Percentiles rank a stretch among this genome's conserved stretches.
phyloP scores from a whole-genome alignment of 2,329 filamentous ascomycete species.

The Cercospora zeina region DNA sequence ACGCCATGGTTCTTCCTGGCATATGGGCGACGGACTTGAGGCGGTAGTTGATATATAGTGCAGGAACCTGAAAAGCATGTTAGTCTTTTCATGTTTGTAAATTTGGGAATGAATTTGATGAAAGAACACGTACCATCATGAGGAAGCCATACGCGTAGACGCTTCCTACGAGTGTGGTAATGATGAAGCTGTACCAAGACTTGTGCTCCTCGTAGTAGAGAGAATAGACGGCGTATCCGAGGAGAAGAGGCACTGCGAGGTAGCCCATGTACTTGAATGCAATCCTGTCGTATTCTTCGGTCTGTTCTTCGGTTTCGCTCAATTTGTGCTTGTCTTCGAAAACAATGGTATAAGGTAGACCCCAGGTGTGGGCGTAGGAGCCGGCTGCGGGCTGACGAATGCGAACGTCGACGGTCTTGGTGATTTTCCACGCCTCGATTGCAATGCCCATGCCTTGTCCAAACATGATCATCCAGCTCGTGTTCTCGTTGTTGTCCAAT shows the following conservation, averaged over 20 bases:
- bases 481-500: constrained; percentile 95
- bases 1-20: constrained; percentile 93
- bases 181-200: constrained; percentile 87
- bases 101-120: background rate
- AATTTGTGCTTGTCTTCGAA: constrained; percentile 98
- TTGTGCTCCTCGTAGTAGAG: constrained; percentile 93
- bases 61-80: constrained; percentile 59
- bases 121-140: constrained; percentile 70
- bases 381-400: constrained; percentile 67
- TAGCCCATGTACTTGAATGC: constrained; percentile 98
- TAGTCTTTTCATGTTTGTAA: background rate
- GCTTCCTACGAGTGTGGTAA: constrained; percentile 89
- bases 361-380: constrained; percentile 56
- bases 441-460: constrained; percentile 83
- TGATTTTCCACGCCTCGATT: constrained; percentile 90
- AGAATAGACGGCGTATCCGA: constrained; percentile 88
- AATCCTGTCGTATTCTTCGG: constrained; percentile 96
- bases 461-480: constrained; percentile 97
- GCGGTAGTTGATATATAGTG: constrained; percentile 97
- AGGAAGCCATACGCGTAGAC: constrained; percentile 98
- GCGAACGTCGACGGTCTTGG: constrained; percentile 87
- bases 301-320: constrained; percentile 93
- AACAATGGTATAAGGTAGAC: constrained; percentile 68
- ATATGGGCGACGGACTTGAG: constrained; percentile 90
- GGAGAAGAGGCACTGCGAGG: constrained; percentile 80